Evolutionary conservation across 208 protist species (phyloP).

Genomic region (Leishmania guyanensis): DNA sequence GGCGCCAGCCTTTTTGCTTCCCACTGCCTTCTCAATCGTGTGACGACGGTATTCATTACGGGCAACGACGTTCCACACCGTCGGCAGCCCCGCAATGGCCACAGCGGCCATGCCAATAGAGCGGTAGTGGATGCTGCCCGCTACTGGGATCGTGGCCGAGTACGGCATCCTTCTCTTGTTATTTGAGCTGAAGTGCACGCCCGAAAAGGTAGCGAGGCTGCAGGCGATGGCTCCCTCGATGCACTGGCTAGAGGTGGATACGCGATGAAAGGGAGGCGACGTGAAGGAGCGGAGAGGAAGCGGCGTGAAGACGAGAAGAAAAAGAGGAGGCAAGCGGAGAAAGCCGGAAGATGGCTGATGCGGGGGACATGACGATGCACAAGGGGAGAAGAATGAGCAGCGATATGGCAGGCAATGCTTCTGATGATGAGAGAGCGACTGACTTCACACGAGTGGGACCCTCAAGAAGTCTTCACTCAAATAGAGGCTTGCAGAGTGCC

Average conservation of each 20-base stretch:
- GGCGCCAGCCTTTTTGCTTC: constrained; percentile 58
- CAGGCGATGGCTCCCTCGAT: too few relatives aligned
- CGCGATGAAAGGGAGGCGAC: neutral
- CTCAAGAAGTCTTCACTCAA: neutral
- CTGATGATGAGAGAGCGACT: neutral
- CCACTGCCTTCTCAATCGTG: constrained; percentile 62
- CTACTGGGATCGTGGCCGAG: neutral
- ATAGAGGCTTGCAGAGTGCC: neutral
- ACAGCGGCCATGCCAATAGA: constrained; percentile 47
- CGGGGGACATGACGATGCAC: neutral
- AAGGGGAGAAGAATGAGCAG: neutral
- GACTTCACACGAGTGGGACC: neutral
- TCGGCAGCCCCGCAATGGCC: constrained; percentile 70
- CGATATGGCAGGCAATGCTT: neutral
- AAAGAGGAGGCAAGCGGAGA: neutral
- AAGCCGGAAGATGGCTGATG: neutral
- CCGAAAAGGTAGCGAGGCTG: too few relatives aligned
- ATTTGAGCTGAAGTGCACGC: too few relatives aligned
- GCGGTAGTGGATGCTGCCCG: constrained; percentile 28
- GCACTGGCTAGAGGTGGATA: neutral
- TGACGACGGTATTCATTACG: constrained; percentile 86
- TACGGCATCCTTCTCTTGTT: neutral
- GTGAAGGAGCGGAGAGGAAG: neutral
- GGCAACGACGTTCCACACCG: constrained; percentile 91
- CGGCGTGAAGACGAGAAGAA: neutral